Evolutionary conservation across 1,284 basidiomycete genomes (phyloP), one percentile per base, ranked within the genome.

Genomic region (Gymnopus androsaceus): DNA sequence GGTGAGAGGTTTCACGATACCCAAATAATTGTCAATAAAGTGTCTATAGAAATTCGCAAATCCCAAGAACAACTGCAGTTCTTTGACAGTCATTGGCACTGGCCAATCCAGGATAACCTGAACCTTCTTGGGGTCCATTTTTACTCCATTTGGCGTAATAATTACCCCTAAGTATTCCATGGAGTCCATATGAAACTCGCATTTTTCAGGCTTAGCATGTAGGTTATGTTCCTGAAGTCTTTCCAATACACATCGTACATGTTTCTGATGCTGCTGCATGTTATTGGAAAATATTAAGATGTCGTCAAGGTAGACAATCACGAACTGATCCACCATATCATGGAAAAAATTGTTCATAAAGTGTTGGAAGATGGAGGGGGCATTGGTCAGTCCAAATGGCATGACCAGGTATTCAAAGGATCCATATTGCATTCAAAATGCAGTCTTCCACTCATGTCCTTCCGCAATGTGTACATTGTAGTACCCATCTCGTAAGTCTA

Each of bases 181-280:
- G 17, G 28, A 3, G 73, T 68, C 69, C 78, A 11, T 14, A 11
- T 4, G 14, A 7, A 11, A 15, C 12, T 67, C 71, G n/a, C n/a
- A n/a, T n/a, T n/a, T n/a, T n/a, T n/a, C n/a, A n/a, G n/a, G n/a
- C n/a, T n/a, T n/a, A n/a, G n/a, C n/a, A n/a, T n/a, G n/a, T n/a
- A n/a, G n/a, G n/a, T n/a, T n/a, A n/a, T n/a, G n/a, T n/a, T n/a
- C n/a, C n/a, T n/a, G n/a, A n/a, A n/a, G n/a, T n/a, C n/a, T n/a
- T n/a, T n/a, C n/a, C n/a, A n/a, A n/a, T n/a, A n/a, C n/a, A n/a
- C n/a, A n/a, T n/a, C n/a, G n/a, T n/a, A n/a, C n/a, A n/a, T n/a
- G n/a, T n/a, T n/a, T n/a, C n/a, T n/a, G n/a, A n/a, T n/a, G n/a
- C n/a, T n/a, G n/a, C n/a, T n/a, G n/a, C n/a, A n/a, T n/a, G n/a